A percentile compares a stretch with the other conserved stretches of the same genome.
These are phyloP conservation scores for Tricholoma flavovirens DNA, from an alignment of 768 basidiomycete genomes.

Conservation along the genomic window DNA sequence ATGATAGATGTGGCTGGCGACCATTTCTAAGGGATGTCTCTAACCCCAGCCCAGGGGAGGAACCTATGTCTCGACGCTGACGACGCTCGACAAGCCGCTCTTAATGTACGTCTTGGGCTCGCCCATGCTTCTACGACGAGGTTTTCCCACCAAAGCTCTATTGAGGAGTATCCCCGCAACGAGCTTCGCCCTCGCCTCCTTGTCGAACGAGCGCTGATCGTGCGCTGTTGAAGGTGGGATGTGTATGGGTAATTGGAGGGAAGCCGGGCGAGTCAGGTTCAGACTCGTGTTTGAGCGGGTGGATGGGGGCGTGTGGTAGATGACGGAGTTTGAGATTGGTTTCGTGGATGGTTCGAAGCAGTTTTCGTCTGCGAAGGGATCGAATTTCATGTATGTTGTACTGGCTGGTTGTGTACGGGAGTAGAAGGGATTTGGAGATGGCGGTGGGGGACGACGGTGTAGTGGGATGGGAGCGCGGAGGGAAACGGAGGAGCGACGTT, in stretches of 20 bases:
- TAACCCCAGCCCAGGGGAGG: not conserved
- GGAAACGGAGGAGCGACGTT: conserved; percentile 6
- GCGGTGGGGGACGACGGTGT: conserved; percentile 3
- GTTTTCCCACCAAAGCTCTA: conserved; percentile 46
- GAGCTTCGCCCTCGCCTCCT: conserved; percentile 37
- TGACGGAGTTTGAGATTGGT: not conserved
- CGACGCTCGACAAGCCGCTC: conserved; percentile 46
- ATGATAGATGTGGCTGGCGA: not conserved
- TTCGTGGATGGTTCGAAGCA: not conserved
- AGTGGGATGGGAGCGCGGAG: conserved; percentile 3
- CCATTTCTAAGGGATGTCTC: not conserved
- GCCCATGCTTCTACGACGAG: conserved; percentile 27
- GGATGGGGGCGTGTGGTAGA: conserved; percentile 8
- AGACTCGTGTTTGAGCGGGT: not conserved
- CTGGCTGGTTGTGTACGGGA: conserved; percentile 7
- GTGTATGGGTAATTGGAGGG: not conserved
- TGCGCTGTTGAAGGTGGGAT: not conserved
- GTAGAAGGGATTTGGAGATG: conserved; percentile 2
- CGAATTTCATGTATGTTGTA: conserved; percentile 14
- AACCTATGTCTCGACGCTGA: conserved; percentile 36
- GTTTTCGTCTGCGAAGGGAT: conserved; percentile 19
- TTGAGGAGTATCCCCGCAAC: conserved; percentile 56
- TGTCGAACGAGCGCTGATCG: conserved; percentile 6
- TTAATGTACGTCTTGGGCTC: conserved; percentile 40
- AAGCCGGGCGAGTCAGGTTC: not conserved